These are phyloP conservation scores for Cicer yamashitae DNA, from an alignment of 306 rosid species.

Conservation along the genomic window DNA sequence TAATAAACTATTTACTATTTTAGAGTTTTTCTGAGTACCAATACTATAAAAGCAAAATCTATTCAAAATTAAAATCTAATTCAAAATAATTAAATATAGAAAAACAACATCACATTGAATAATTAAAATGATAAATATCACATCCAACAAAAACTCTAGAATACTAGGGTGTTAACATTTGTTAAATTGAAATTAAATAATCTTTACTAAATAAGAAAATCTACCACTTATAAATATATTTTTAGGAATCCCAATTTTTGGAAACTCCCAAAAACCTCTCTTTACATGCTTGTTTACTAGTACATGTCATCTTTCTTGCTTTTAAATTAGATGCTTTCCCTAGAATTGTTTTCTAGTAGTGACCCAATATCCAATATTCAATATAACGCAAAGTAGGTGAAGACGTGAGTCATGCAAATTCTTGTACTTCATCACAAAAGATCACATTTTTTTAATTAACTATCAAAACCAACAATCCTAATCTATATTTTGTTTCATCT, in stretches of 20 bases:
- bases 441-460: slow-evolving; percentile 39
- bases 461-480: slow-evolving; percentile 34
- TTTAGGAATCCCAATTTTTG: neutral
- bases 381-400: slow-evolving; percentile 40
- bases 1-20: too few species aligned
- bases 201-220: too few species aligned
- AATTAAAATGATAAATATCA: too few species aligned
- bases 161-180: too few species aligned
- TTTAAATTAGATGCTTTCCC: slow-evolving; percentile 38
- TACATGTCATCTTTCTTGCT: slow-evolving; percentile 44
- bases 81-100: too few species aligned
- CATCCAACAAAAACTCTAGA: too few species aligned
- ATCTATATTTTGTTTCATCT: slow-evolving; percentile 24
- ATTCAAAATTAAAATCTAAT: too few species aligned
- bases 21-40: too few species aligned
- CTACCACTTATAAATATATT: too few species aligned
- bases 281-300: slow-evolving; percentile 37
- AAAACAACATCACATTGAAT: too few species aligned
- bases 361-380: slow-evolving; percentile 24
- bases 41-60: too few species aligned
- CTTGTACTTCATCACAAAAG: slow-evolving; percentile 35
- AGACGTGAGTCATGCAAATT: slow-evolving; percentile 42
- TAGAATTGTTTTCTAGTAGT: slow-evolving; percentile 40
- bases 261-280: slow-evolving; percentile 21
- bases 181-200: too few species aligned